Percentiles rank a stretch among this genome's conserved stretches.
Conservation (phyloP, 2,329 filamentous ascomycete genomes). For the Aspergillus sclerotialis region DNA sequence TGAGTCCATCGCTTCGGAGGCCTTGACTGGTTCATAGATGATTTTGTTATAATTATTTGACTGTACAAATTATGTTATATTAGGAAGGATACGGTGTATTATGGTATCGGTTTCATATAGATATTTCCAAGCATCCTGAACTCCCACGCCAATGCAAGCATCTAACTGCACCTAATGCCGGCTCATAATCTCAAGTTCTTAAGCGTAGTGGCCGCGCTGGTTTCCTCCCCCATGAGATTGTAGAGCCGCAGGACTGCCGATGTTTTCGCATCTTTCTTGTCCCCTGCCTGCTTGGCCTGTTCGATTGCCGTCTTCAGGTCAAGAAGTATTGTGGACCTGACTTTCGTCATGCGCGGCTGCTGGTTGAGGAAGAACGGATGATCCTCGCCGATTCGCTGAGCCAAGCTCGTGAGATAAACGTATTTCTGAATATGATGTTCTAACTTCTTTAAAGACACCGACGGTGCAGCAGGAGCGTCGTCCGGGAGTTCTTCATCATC, state of each 20-base stretch:
- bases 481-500: conserved; percentile 34
- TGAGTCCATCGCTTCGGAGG: conserved; percentile 50
- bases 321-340: conserved; percentile 56
- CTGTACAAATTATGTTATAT: conserved; percentile 38
- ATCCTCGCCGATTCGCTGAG: conserved; percentile 44
- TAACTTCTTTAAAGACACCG: conserved; percentile 40
- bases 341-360: conserved; percentile 47
- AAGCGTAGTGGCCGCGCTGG: conserved; percentile 52
- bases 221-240: conserved; percentile 53
- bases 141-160: conserved; percentile 39
- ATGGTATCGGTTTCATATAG: conserved; percentile 29
- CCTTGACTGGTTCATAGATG: conserved; percentile 36
- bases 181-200: conserved; percentile 36
- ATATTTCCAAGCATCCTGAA: conserved; percentile 22
- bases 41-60: conserved; percentile 34
- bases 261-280: conserved; percentile 33
- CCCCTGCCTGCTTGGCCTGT: conserved; percentile 41
- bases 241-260: conserved; percentile 56
- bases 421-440: conserved; percentile 53
- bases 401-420: conserved; percentile 47
- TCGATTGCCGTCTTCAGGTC: conserved; percentile 59
- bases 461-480: conserved; percentile 24
- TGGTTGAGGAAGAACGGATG: conserved; percentile 60
- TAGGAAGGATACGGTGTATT: conserved; percentile 35
- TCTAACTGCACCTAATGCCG: background rate